phyloP scores from a whole-genome alignment of 2,329 filamentous ascomycete species.

The Pseudogymnoascus sp. region DNA sequence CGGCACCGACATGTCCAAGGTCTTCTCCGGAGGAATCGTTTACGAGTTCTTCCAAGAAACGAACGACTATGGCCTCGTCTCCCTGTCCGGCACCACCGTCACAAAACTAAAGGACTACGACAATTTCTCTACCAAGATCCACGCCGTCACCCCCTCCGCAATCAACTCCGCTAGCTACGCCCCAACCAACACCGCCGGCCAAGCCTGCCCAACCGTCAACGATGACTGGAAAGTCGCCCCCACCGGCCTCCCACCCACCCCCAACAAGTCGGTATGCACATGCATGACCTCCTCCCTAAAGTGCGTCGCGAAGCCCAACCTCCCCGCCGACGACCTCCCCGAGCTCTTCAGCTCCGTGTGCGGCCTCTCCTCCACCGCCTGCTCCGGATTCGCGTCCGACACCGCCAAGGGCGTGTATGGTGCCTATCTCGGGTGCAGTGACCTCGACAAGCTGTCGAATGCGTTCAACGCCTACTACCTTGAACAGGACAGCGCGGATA shows the following conservation, averaged over 20 bases:
- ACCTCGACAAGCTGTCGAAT: slow-evolving; percentile 61
- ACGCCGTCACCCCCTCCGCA: slow-evolving; percentile 46
- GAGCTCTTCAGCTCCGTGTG: slow-evolving; percentile 49
- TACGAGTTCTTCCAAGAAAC: slow-evolving; percentile 94
- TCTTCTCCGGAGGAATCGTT: slow-evolving; percentile 91
- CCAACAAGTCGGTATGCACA: slow-evolving; percentile 66
- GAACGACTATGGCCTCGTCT: slow-evolving; percentile 62
- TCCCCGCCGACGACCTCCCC: slow-evolving; percentile 49
- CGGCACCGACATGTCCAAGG: slow-evolving; percentile 66
- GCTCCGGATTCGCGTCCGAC: slow-evolving; percentile 34
- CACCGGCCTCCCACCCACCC: slow-evolving; percentile 65
- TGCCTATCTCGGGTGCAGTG: slow-evolving; percentile 66
- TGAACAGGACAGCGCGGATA: slow-evolving; percentile 27
- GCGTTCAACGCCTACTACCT: slow-evolving; percentile 57
- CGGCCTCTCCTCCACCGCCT: slow-evolving; percentile 39
- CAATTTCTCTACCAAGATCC: slow-evolving; percentile 45
- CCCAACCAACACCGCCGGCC: slow-evolving; percentile 30
- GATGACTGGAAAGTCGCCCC: slow-evolving; percentile 36
- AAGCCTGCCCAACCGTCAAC: slow-evolving; percentile 21
- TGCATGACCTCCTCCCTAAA: slow-evolving; percentile 71
- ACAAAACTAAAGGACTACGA: slow-evolving; percentile 58
- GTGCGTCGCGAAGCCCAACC: slow-evolving; percentile 54
- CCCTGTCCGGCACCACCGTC: slow-evolving; percentile 41
- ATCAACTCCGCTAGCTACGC: slow-evolving; percentile 56
- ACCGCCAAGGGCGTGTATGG: slow-evolving; percentile 60